Conservation (phyloP, 2,329 filamentous ascomycete genomes). For the Chaetomium olivaceum region DNA sequence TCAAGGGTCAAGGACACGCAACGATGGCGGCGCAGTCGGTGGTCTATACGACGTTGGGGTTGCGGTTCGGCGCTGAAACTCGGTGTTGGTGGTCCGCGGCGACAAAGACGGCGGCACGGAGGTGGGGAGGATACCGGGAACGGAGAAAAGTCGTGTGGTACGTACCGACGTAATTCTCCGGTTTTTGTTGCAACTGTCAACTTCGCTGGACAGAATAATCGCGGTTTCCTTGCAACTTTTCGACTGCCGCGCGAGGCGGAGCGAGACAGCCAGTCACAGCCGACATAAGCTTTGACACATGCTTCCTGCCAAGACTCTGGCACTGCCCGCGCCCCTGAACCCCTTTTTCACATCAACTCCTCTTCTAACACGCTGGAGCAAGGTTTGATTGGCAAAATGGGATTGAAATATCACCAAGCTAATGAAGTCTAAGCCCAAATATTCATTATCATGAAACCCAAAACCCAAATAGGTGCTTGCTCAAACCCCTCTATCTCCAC, state of each 20-base stretch:
- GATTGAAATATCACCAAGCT: neutral
- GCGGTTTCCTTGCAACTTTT: neutral
- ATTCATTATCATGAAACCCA: neutral
- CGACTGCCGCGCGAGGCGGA: conserved; percentile 6
- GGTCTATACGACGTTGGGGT: neutral
- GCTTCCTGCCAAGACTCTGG: conserved; percentile 1
- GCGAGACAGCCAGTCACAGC: conserved; percentile 2
- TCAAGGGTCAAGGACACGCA: neutral
- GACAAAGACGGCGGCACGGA: neutral
- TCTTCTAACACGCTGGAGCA: neutral
- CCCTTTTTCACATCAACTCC: conserved; percentile 10
- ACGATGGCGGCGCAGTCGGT: neutral
- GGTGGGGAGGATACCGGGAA: neutral
- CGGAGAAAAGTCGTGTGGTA: neutral
- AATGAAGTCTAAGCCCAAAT: neutral
- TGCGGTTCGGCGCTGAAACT: neutral
- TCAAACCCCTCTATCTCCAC: neutral
- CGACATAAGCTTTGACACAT: neutral
- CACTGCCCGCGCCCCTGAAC: conserved; percentile 16
- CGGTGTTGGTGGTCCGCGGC: neutral
- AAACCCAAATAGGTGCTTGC: neutral
- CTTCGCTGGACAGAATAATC: neutral
- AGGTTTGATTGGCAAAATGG: neutral
- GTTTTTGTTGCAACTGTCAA: neutral
- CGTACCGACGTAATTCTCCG: too few species aligned